phyloP scores from a whole-genome alignment of 176 grass and related monocot genomes.

The Juncus inflexus region DNA sequence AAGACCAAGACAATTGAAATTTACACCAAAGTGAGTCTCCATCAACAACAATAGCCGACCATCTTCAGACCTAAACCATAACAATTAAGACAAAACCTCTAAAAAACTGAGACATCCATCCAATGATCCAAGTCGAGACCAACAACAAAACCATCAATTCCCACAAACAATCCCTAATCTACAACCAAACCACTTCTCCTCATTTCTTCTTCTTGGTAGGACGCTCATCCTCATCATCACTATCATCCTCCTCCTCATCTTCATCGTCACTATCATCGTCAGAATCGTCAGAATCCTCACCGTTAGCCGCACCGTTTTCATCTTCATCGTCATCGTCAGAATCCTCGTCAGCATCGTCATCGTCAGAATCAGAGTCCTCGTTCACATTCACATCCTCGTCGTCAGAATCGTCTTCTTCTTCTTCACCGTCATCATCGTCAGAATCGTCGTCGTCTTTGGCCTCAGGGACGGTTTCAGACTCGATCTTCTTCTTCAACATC shows the following conservation, averaged over 20 bases:
- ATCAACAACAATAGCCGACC: too few species aligned
- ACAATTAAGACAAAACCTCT: too few species aligned
- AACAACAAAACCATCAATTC: slow-evolving; percentile 26
- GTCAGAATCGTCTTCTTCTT: slow-evolving; percentile 42
- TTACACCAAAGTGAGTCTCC: too few species aligned
- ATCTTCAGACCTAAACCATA: too few species aligned
- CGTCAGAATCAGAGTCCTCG: slow-evolving; percentile 44
- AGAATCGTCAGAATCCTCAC: slow-evolving; percentile 40
- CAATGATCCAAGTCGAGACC: slow-evolving; percentile 3
- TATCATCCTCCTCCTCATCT: slow-evolving; percentile 30
- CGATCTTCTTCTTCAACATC: slow-evolving; percentile 43
- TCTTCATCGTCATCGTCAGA: slow-evolving; percentile 49
- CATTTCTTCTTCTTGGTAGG: slow-evolving; percentile 92
- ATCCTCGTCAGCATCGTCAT: slow-evolving; percentile 43
- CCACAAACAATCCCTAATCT: too few species aligned
- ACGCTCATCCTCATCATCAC: slow-evolving; percentile 54
- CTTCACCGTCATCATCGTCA: slow-evolving; percentile 40
- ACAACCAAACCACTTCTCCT: slow-evolving; percentile 40
- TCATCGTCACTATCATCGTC: slow-evolving; percentile 46
- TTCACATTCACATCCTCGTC: slow-evolving; percentile 38
- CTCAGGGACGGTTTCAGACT: slow-evolving; percentile 37
- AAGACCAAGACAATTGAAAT: too few species aligned
- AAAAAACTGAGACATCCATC: too few species aligned
- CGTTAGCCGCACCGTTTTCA: slow-evolving; percentile 49
- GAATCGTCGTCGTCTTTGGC: slow-evolving; percentile 65